Evolutionary conservation across 2,329 filamentous ascomycete species (phyloP).

Genomic region (Fusarium siculi): DNA sequence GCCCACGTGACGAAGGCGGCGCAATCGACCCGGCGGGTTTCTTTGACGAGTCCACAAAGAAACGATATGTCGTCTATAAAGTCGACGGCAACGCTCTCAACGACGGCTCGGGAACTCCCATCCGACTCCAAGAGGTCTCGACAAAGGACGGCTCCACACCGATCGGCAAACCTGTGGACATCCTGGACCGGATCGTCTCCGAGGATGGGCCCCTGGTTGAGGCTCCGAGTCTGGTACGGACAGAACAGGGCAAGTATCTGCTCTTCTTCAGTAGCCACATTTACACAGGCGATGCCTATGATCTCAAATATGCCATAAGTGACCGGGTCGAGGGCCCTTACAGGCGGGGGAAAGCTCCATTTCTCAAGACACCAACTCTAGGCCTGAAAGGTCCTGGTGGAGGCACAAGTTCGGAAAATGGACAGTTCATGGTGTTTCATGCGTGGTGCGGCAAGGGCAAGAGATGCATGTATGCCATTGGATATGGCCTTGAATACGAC

Average conservation of each 20-base stretch:
- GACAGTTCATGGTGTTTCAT: constrained; percentile 51
- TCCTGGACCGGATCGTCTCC: constrained; percentile 55
- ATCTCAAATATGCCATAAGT: constrained; percentile 68
- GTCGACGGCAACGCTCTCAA: constrained; percentile 70
- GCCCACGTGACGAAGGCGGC: constrained; percentile 63
- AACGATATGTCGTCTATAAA: constrained; percentile 72
- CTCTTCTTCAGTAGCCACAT: constrained; percentile 72
- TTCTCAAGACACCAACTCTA: constrained; percentile 52
- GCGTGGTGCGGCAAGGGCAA: constrained; percentile 47
- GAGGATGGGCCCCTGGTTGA: constrained; percentile 68
- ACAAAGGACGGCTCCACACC: constrained; percentile 61
- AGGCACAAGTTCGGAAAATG: constrained; percentile 48
- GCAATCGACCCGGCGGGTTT: constrained; percentile 73
- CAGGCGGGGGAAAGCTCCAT: constrained; percentile 43
- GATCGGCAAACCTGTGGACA: constrained; percentile 59
- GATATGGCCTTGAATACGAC: constrained; percentile 27
- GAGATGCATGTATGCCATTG: constrained; percentile 52
- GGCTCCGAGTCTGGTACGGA: constrained; percentile 65
- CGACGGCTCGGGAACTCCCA: constrained; percentile 60
- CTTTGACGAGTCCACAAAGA: constrained; percentile 61
- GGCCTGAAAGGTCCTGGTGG: constrained; percentile 55
- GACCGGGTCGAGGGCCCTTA: constrained; percentile 52
- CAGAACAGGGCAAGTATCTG: constrained; percentile 62
- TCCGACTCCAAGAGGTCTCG: constrained; percentile 65
- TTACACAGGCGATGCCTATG: constrained; percentile 64